A percentile compares a stretch with the other conserved stretches of the same genome.
Evolutionary conservation across 1,284 basidiomycete species (phyloP).

Genomic region (Naganishia sp.): DNA sequence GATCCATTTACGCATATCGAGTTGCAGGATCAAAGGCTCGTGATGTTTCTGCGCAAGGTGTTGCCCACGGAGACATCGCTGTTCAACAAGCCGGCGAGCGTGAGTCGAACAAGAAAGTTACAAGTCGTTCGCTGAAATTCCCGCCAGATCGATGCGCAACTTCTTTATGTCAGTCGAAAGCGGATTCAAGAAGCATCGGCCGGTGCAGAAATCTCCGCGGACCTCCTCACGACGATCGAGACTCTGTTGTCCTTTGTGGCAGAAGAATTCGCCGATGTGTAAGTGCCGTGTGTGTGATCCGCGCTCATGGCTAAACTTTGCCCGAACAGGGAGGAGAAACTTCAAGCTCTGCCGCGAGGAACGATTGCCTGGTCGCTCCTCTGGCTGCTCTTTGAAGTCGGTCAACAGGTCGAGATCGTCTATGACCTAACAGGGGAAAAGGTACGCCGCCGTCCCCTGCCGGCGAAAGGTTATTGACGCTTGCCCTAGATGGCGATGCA

Average conservation of each 20-base stretch:
- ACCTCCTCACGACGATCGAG: not conserved
- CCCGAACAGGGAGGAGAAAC: conserved; percentile 8
- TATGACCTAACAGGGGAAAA: conserved; percentile 20
- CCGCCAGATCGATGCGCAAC: conserved; percentile 8
- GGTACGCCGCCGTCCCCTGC: not conserved
- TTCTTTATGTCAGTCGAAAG: conserved; percentile 15
- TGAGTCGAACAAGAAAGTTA: not conserved
- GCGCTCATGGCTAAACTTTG: no score
- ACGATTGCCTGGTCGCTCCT: conserved; percentile 17
- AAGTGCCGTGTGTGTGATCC: not conserved
- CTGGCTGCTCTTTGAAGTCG: conserved; percentile 18
- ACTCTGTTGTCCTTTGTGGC: not conserved
- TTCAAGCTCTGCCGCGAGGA: conserved; percentile 7
- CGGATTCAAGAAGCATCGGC: conserved; percentile 8
- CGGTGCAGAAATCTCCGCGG: not conserved
- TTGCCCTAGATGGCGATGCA: conserved; percentile 18
- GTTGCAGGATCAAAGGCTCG: conserved; percentile 6
- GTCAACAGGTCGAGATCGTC: conserved; percentile 20
- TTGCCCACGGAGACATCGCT: conserved; percentile 11
- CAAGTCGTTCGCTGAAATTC: not conserved
- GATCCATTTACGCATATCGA: conserved; percentile 22
- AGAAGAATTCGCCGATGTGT: conserved; percentile 17
- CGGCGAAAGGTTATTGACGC: not conserved
- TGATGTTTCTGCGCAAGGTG: conserved; percentile 16
- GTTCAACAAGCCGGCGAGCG: conserved; percentile 15